Evolutionary conservation across 2,329 filamentous ascomycete species (phyloP), one percentile per base, ranked within the genome.

Genomic region (Penicillium sp.): DNA sequence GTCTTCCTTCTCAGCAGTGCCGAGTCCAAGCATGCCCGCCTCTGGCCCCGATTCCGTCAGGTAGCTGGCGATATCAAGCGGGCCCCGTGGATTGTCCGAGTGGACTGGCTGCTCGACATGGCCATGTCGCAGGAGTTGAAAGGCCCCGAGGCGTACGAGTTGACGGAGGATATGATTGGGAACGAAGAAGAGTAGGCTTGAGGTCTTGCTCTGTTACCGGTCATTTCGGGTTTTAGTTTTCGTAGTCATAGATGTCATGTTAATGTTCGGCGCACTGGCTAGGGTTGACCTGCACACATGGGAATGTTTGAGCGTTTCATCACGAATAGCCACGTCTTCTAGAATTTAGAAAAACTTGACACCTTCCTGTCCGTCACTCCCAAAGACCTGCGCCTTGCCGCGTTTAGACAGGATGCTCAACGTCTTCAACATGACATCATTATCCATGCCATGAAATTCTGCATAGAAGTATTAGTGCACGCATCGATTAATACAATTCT

Each of bases 291-390:
- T 35, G 15, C 45, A 44, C 35, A 49, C 31, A 45, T 51, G 37
- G 42, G 52, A 48, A 44, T 43, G 40, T 53, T 31, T 46, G 49
- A 58, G 62, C 58, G 55, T 56, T 57, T 52, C n/a, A 41, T 55
- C 47, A 63, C 56, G 62, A 65, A 64, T 66, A 64, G 55, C 64
- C 63, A 66, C 35, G 61, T 62, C 55, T 57, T 55, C 87, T 78
- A 97, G 72, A 97, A 97, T 56, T 87, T 78, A 97, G 72, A 97
- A 97, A 78, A 99, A 97, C 78, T 99, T 99, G 62, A 97, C 91
- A 67, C 94, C 94, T 68, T 89, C 85, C 57, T 90, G 89, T 70
- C 93, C 91, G 67, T 93, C 92, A 51, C 85, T 84, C 31, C 93
- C 93, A 77, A 99, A 97, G 25, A 97, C 86, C 74, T 97, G 93